These are phyloP conservation scores for Sarocladiaceae sp. DNA, from an alignment of 2,329 filamentous ascomycete species.

Conservation along the genomic window DNA sequence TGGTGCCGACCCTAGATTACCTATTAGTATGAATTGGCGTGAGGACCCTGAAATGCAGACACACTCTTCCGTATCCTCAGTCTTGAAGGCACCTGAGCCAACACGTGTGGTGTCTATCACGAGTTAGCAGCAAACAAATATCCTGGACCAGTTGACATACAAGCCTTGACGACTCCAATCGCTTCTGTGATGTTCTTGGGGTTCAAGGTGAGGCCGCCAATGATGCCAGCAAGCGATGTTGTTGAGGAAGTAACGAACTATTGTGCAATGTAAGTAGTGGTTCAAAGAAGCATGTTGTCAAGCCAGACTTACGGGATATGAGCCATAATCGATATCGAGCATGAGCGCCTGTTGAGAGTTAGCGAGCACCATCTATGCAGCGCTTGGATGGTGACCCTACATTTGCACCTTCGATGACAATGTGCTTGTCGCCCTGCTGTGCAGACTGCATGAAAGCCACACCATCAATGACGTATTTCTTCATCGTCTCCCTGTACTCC, in stretches of 20 bases:
- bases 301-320: conserved; percentile 24
- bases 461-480: conserved; percentile 61
- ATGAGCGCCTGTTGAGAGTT: conserved; percentile 42
- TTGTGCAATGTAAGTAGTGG: background rate
- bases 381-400: conserved; percentile 17
- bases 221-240: conserved; percentile 48
- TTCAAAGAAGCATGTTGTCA: background rate
- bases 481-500: conserved; percentile 52
- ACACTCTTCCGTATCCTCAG: conserved; percentile 46
- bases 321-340: conserved; percentile 58
- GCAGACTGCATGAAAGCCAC: conserved; percentile 59
- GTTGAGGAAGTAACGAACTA: conserved; percentile 34
- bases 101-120: conserved; percentile 55
- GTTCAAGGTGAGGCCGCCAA: conserved; percentile 59
- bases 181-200: conserved; percentile 55
- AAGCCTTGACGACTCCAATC: conserved; percentile 64
- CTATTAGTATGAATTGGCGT: no score
- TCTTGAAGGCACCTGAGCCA: conserved; percentile 61
- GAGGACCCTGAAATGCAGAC: no score
- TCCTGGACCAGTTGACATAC: conserved; percentile 6
- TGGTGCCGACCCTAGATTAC: conserved; percentile 36
- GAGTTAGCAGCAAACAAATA: conserved; percentile 4
- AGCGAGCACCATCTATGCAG: conserved; percentile 15
- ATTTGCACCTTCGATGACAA: conserved; percentile 64
- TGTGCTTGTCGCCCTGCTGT: conserved; percentile 53